Base-by-base conservation (phyloP, 306 rosid genomes). In the Dryas octopetala region DNA sequence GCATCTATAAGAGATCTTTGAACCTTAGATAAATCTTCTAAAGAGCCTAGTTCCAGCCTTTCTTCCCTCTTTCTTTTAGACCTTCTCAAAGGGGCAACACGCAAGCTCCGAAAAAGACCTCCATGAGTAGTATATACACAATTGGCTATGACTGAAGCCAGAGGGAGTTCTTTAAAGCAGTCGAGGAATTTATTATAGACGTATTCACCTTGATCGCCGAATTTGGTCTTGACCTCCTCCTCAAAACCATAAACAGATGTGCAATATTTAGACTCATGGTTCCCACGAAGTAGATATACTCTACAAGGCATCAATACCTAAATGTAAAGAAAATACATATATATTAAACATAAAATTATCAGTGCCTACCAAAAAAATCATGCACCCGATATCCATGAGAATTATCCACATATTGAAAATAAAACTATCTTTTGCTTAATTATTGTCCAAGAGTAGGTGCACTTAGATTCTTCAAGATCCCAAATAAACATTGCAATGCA, bases 231-330 rank as follows among this genome's bases (percentile, higher is more conserved):
- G 55, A 90, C 83, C 88, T 94, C 98, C 80, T 83, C 83, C 89
- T 90, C 89, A 74, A 94, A 90, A 83, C 98, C 97, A 83, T 81
- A 87, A 61, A 76, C 54, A 51, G 80, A 66, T 15, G 95, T 85
- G 79, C 93, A 90, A 81, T 77, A 79, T 85, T 81, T 86, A 38
- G 97, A 83, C 75, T 94, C 97, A 32, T 91, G 96, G 84, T 85
- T 91, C 77, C 98, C 97, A 69, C 96, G 95, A 55, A 94, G 94
- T 46, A 91, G 87, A 87, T 76, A 90, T 66, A 94, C 96, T 90
- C 94, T 89, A 74, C 81, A 73, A 77, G 98, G 98, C 96, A 91
- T 87, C 93, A 91, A 82, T 68, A 90, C 88, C 98, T 90, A 85
- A 78, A 80, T 43, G 71, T 58, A 23, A 68, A 15, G 23, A 60